Percentiles rank a stretch among this genome's conserved stretches.
Evolutionary conservation across 495 filamentous ascomycete genomes (phyloP).

Genomic region (Penicillium egyptiacum): DNA sequence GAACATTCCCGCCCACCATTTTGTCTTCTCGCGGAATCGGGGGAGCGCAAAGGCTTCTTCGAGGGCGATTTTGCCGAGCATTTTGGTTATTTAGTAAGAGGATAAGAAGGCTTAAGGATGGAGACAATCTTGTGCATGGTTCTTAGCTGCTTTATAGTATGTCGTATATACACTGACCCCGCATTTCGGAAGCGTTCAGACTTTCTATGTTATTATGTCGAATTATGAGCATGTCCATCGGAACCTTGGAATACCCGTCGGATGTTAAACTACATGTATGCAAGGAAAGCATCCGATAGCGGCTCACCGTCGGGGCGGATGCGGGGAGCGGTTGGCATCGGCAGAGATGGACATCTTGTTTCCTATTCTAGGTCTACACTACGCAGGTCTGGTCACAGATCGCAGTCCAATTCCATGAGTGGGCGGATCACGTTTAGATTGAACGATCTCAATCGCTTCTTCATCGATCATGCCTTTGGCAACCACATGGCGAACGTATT

Average conservation of each 20-base stretch:
- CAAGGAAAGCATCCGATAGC: conserved; percentile 3
- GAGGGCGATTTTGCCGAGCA: conserved; percentile 54
- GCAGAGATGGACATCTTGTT: background rate
- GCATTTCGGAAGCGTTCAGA: conserved; percentile 5
- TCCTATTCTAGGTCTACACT: background rate
- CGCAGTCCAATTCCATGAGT: conserved; percentile 31
- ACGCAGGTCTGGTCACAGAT: background rate
- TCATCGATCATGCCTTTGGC: conserved; percentile 23
- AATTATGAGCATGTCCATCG: background rate
- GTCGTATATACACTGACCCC: conserved; percentile 9
- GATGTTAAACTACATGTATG: conserved; percentile 1
- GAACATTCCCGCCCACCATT: conserved; percentile 49
- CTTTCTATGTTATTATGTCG: background rate
- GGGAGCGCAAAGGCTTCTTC: conserved; percentile 54
- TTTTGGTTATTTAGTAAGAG: conserved; percentile 22
- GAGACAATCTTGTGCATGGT: background rate
- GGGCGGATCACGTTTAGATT: conserved; percentile 36
- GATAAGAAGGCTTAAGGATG: background rate
- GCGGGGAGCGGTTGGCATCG: background rate
- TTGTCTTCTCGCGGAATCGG: conserved; percentile 47
- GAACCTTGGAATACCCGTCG: conserved; percentile 1
- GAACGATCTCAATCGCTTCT: conserved; percentile 30
- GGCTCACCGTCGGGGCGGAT: conserved; percentile 8
- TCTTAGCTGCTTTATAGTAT: conserved; percentile 6
- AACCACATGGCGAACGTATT: conserved; percentile 34